A percentile compares a stretch with the other conserved stretches of the same genome.
These are phyloP conservation scores for Haberlea rhodopensis DNA, from an alignment of 257 asterid species.

Conservation along the genomic window DNA sequence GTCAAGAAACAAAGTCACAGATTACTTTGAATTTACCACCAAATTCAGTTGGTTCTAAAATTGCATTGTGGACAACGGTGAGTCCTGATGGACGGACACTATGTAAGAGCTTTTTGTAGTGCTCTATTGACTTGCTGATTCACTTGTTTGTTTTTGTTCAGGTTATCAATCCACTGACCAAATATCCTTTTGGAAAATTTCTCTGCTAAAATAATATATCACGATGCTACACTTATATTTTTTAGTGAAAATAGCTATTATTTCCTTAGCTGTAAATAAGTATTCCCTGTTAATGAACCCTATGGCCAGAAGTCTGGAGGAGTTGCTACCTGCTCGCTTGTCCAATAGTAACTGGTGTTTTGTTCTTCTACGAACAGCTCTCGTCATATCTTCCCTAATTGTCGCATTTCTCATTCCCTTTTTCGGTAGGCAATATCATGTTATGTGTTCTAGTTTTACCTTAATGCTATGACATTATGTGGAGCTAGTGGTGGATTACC, in stretches of 20 bases:
- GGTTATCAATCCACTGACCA: constrained; percentile 78
- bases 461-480: not conserved
- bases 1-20: constrained; percentile 65
- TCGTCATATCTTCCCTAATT: constrained; percentile 63
- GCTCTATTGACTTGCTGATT: constrained; percentile 8
- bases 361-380: constrained; percentile 57
- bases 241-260: not conserved
- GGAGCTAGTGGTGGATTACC: not conserved
- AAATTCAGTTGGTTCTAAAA: constrained; percentile 48
- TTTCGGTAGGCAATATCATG: constrained; percentile 47
- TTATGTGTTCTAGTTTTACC: not conserved
- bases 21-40: constrained; percentile 77
- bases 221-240: not conserved
- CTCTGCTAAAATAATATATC: constrained; percentile 2
- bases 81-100: constrained; percentile 4
- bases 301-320: constrained; percentile 67
- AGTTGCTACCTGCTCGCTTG: constrained; percentile 52
- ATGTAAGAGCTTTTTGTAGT: not conserved
- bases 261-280: constrained; percentile 53
- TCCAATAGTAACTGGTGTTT: constrained; percentile 54
- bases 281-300: constrained; percentile 86
- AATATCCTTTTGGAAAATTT: constrained; percentile 57
- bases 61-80: constrained; percentile 86
- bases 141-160: constrained; percentile 34
- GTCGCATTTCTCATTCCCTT: constrained; percentile 78